Evolutionary conservation across 2,329 filamentous ascomycete genomes (phyloP), one percentile per base, ranked within the genome.

Genomic region (Pseudofabraea citricarpa): DNA sequence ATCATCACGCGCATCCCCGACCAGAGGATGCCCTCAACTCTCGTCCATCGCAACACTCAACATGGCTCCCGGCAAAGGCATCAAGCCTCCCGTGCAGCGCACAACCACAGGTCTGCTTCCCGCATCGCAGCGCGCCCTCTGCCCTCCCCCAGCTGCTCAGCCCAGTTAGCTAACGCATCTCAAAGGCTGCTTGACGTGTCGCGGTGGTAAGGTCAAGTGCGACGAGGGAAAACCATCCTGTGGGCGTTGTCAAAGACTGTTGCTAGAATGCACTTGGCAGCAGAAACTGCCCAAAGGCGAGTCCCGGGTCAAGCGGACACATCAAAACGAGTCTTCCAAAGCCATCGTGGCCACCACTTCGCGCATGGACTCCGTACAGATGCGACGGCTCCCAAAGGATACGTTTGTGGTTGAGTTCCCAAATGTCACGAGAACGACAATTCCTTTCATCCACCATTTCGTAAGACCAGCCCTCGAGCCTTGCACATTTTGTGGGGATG

Each of bases 131-230:
- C n/a, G 18, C 19, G 19, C 36, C 10, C 19, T 8, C 24, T 21
- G 22, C n/a, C n/a, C n/a, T n/a, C n/a, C n/a, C n/a, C n/a, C n/a
- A n/a, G n/a, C n/a, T n/a, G n/a, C n/a, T n/a, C n/a, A n/a, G n/a
- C n/a, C n/a, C n/a, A n/a, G n/a, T n/a, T n/a, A n/a, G n/a, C 36
- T 37, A n/a, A 37, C 19, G 19, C 16, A 8, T 12, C 12, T 9
- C 62, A 82, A 79, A 16, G 81, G 81, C 3, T 85, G 78, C 52
- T 75, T 83, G 43, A 85, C 81, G 8, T 85, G 81, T 56, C 72
- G 81, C 39, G 82, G 79, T 59, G 70, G 81, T 43, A 85, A 85
- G 69, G 84, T 85, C 71, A 85, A 85, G 64, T 85, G 81, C 52
- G 81, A 85, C 54, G 81, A 85, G 61, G 72, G 74, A 15, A 84